phyloP scores from a whole-genome alignment of 106 monocot species.

The Allium fistulosum region DNA sequence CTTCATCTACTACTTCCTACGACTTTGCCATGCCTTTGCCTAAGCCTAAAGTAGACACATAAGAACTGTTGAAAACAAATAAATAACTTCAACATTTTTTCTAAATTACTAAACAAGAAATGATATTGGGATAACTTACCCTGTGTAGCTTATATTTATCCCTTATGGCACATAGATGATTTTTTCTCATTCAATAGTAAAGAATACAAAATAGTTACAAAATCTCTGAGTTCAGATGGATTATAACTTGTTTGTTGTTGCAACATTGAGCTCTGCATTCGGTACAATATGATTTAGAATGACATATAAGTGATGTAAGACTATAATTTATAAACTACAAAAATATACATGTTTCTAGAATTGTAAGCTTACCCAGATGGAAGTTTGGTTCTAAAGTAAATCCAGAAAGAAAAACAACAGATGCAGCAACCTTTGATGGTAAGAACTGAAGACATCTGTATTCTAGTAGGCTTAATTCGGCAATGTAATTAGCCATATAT shows the following conservation, averaged over 20 bases:
- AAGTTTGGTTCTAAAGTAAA: constrained; percentile 28
- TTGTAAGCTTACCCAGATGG: constrained; percentile 43
- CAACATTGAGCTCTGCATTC: constrained; percentile 24
- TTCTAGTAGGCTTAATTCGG: constrained; percentile 54
- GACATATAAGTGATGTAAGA: neutral
- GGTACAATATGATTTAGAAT: neutral
- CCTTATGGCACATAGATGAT: constrained; percentile 17
- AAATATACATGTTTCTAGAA: neutral
- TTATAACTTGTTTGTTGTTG: constrained; percentile 28
- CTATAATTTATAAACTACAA: too few species aligned
- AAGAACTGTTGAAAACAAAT: constrained; percentile 30
- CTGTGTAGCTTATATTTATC: constrained; percentile 49
- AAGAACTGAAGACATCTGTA: constrained; percentile 41
- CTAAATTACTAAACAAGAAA: neutral
- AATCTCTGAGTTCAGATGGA: constrained; percentile 42
- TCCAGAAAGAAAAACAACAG: constrained; percentile 65
- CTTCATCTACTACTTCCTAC: too few species aligned
- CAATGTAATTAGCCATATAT: constrained; percentile 55
- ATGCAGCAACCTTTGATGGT: constrained; percentile 57
- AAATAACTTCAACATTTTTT: neutral
- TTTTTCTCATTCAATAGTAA: constrained; percentile 27
- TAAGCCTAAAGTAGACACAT: constrained; percentile 14
- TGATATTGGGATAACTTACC: neutral
- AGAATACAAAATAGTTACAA: constrained; percentile 9
- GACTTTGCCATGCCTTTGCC: too few species aligned